Percentiles rank a stretch among this genome's conserved stretches.
Conservation (phyloP, 257 asterid species). For the Penstemon eatonii region DNA sequence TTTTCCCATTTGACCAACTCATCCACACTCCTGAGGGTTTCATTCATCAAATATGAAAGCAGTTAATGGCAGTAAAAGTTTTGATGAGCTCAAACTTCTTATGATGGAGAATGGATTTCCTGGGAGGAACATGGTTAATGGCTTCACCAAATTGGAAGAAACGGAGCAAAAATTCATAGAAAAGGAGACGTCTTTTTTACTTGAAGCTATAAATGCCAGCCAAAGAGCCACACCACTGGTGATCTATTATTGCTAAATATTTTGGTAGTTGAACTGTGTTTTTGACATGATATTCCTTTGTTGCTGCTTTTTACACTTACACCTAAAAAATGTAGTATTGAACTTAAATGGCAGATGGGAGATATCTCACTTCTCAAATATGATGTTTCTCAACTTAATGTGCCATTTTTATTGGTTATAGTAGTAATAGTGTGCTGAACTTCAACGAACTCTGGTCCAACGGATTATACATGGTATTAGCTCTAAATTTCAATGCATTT, state of each 20-base stretch:
- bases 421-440: slow-evolving; percentile 99
- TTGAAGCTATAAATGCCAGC: slow-evolving; percentile 64
- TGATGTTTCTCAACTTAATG: slow-evolving; percentile 96
- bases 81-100: slow-evolving; percentile 27
- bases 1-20: slow-evolving; percentile 56
- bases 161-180: slow-evolving; percentile 61
- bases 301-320: slow-evolving; percentile 25
- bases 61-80: slow-evolving; percentile 40
- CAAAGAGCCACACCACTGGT: too few relatives aligned
- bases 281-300: slow-evolving; percentile 24
- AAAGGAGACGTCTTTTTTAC: slow-evolving; percentile 62
- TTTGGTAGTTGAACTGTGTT: slow-evolving; percentile 52
- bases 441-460: slow-evolving; percentile 98
- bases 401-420: slow-evolving; percentile 97
- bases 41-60: slow-evolving; percentile 29
- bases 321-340: slow-evolving; percentile 37
- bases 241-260: slow-evolving; percentile 51
- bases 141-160: slow-evolving; percentile 59
- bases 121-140: slow-evolving; percentile 54
- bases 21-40: slow-evolving; percentile 49
- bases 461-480: slow-evolving; percentile 92
- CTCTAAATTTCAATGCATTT: slow-evolving; percentile 75
- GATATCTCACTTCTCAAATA: slow-evolving; percentile 95
- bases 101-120: slow-evolving; percentile 58
- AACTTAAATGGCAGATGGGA: slow-evolving; percentile 81